These are phyloP conservation scores for Micromonas commoda DNA, from an alignment of 139 green algal species.

Conservation along the genomic window DNA sequence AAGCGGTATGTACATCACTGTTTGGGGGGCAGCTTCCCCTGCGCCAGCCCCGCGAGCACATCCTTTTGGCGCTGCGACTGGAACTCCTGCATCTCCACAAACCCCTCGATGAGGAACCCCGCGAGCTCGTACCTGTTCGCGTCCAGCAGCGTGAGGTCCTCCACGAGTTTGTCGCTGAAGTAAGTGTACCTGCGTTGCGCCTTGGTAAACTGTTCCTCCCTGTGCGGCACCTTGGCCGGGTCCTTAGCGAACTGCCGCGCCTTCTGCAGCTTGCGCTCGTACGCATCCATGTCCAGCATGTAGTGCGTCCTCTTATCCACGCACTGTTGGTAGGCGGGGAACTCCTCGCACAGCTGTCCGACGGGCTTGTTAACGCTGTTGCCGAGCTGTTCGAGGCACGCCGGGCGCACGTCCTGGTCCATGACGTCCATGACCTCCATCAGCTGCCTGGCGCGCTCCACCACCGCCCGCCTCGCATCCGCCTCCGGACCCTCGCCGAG, in stretches of 20 bases:
- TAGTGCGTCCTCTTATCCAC: not conserved
- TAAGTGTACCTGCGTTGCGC: not conserved
- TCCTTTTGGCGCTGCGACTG: not conserved
- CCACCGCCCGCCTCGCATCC: not conserved
- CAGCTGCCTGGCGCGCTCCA: not conserved
- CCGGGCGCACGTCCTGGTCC: not conserved
- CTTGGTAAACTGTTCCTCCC: not conserved
- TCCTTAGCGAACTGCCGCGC: not conserved
- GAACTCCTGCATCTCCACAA: not conserved
- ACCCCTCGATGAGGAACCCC: not conserved
- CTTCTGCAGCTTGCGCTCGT: not conserved
- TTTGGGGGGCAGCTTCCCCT: no score
- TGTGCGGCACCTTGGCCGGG: not conserved
- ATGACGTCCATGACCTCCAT: not conserved
- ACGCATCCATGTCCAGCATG: not conserved
- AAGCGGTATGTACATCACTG: no score
- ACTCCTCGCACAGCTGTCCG: not conserved
- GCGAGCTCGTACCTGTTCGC: not conserved
- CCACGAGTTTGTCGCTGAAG: not conserved
- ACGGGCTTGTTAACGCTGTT: not conserved
- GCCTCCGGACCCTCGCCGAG: no score
- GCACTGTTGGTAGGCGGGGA: not conserved
- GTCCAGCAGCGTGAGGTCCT: not conserved
- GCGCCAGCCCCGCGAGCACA: not conserved
- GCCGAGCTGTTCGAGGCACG: not conserved